Evolutionary conservation across 1,284 basidiomycete species (phyloP).

Genomic region (Ceratobasidium sp.): DNA sequence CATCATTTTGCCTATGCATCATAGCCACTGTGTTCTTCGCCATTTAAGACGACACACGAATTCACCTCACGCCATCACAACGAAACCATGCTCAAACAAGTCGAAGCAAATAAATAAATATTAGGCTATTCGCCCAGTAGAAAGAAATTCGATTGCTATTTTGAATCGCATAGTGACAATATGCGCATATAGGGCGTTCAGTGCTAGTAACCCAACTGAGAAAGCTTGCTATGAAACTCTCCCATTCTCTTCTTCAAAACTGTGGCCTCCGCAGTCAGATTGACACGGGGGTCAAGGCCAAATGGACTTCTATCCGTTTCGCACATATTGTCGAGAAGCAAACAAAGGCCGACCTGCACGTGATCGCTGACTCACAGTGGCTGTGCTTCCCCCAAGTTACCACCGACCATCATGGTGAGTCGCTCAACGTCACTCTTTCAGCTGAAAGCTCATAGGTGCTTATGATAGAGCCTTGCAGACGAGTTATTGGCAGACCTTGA

Average conservation of each 20-base stretch:
- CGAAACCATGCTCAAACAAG: too few species aligned
- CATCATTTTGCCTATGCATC: conserved; percentile 24
- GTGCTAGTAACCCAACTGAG: not conserved
- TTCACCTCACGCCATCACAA: not conserved
- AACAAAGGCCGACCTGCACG: conserved; percentile 6
- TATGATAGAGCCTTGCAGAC: conserved; percentile 68
- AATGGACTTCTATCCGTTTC: conserved; percentile 20
- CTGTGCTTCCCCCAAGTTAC: not conserved
- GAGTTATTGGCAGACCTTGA: conserved; percentile 90
- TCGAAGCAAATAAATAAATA: too few species aligned
- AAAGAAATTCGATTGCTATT: too few species aligned
- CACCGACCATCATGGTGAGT: conserved; percentile 29
- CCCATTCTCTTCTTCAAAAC: not conserved
- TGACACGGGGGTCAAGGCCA: conserved; percentile 4
- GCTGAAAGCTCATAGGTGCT: conserved; percentile 30
- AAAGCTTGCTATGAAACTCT: conserved; percentile 3
- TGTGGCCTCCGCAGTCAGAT: conserved; percentile 4
- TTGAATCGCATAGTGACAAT: too few species aligned
- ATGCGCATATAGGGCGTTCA: too few species aligned
- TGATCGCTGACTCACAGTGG: conserved; percentile 4
- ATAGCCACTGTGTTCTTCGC: not conserved
- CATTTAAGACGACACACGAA: not conserved
- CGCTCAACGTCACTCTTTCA: not conserved
- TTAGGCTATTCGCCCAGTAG: too few species aligned
- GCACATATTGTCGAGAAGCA: not conserved